Conservation (phyloP, 805 yeast genomes). For the Wickerhamomyces rabaulensis region DNA sequence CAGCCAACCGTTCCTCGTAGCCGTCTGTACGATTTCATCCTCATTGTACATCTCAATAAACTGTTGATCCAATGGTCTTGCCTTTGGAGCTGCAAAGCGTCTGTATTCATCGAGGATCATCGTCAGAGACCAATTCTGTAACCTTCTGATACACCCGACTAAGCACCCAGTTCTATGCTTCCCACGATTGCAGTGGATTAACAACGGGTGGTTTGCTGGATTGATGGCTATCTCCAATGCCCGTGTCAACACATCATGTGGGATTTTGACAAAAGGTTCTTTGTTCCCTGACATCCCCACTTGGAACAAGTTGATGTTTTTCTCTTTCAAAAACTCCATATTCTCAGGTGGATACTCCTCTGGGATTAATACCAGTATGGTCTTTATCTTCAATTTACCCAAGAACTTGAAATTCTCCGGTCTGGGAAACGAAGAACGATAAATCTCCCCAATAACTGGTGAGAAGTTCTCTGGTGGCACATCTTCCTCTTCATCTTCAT, state of each 20-base stretch:
- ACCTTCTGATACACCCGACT: conserved; percentile 83
- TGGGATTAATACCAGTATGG: conserved; percentile 80
- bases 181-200: conserved; percentile 94
- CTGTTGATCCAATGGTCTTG: conserved; percentile 92
- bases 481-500: conserved; percentile 14
- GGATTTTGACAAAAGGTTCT: conserved; percentile 83
- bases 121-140: conserved; percentile 89
- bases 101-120: conserved; percentile 96
- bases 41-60: conserved; percentile 87
- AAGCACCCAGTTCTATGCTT: conserved; percentile 96
- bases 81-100: conserved; percentile 91
- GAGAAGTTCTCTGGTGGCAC: conserved; percentile 88
- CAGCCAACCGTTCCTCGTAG: conserved; percentile 48
- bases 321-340: conserved; percentile 49
- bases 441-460: conserved; percentile 71
- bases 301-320: conserved; percentile 70
- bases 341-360: conserved; percentile 88
- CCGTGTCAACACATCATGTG: conserved; percentile 61
- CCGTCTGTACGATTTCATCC: conserved; percentile 49
- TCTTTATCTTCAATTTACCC: conserved; percentile 54
- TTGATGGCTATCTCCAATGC: conserved; percentile 78
- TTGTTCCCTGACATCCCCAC: conserved; percentile 94
- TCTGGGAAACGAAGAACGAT: conserved; percentile 87
- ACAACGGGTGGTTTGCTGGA: conserved; percentile 85
- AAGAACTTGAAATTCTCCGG: conserved; percentile 75